Evolutionary conservation across 2,329 filamentous ascomycete species (phyloP).

Genomic region (Colletotrichum acutatum): DNA sequence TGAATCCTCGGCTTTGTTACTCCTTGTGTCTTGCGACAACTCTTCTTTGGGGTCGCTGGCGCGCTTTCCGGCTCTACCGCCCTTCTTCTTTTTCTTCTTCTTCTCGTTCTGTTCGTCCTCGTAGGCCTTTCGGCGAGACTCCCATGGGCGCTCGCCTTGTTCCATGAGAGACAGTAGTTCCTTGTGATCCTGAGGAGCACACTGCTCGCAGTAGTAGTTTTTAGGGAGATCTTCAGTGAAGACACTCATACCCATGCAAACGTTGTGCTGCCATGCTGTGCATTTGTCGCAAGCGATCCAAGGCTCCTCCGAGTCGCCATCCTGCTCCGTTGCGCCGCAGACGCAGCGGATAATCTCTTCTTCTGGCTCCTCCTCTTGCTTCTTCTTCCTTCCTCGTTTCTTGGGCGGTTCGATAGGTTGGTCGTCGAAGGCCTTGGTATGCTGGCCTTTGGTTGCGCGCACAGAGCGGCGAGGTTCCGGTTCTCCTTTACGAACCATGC

Average conservation of each 20-base stretch:
- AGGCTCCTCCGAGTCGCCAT: conserved; percentile 85
- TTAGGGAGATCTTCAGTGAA: conserved; percentile 83
- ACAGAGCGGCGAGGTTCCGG: conserved; percentile 91
- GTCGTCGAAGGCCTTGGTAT: conserved; percentile 88
- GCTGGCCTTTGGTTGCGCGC: conserved; percentile 95
- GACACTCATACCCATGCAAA: conserved; percentile 88
- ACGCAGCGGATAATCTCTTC: conserved; percentile 91
- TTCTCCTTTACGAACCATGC: conserved; percentile 51
- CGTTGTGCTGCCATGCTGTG: conserved; percentile 95
- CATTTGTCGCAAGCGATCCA: conserved; percentile 98
- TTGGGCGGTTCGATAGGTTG: conserved; percentile 65
- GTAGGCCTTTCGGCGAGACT: conserved; percentile 71
- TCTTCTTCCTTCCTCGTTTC: conserved; percentile 66
- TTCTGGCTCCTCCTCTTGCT: conserved; percentile 68
- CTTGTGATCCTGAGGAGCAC: conserved; percentile 84
- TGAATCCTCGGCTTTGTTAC: conserved; percentile 50
- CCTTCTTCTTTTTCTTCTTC: conserved; percentile 62
- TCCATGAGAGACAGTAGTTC: conserved; percentile 82
- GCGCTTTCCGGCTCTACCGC: conserved; percentile 72
- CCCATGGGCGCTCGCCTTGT: conserved; percentile 88
- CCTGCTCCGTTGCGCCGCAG: conserved; percentile 87
- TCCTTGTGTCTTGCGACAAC: conserved; percentile 31
- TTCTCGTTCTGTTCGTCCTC: conserved; percentile 70
- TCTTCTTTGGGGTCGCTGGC: conserved; percentile 71
- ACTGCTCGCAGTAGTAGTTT: conserved; percentile 93